A percentile compares a stretch with the other conserved stretches of the same genome.
Evolutionary conservation across 257 asterid genomes (phyloP).

Genomic region (Solanum lignicaule): DNA sequence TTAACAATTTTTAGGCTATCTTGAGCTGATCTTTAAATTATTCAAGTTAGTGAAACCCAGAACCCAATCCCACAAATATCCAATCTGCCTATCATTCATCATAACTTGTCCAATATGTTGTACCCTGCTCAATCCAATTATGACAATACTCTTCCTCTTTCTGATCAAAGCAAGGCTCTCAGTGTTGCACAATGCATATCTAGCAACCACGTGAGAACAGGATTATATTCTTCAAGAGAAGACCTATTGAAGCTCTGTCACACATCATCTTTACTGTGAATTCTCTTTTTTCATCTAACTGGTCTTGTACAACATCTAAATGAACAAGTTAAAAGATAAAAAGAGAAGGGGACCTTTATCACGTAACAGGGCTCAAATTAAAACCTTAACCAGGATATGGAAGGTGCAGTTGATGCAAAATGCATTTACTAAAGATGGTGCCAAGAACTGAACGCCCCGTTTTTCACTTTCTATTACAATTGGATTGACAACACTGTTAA

Average conservation of each 20-base stretch:
- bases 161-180: neutral
- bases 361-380: neutral
- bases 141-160: neutral
- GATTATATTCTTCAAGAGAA: neutral
- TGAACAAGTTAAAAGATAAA: neutral
- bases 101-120: neutral
- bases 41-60: neutral
- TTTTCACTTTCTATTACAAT: neutral
- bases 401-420: neutral
- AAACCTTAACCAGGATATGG: neutral
- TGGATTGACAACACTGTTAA: neutral
- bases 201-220: neutral
- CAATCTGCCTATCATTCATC: neutral
- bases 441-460: neutral
- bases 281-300: neutral
- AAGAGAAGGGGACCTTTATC: neutral
- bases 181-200: neutral
- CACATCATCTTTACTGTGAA: neutral
- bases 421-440: neutral
- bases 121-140: neutral
- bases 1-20: neutral
- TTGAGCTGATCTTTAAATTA: neutral
- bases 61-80: neutral
- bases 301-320: neutral
- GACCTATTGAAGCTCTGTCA: neutral